Percentiles rank a stretch among this genome's conserved stretches.
Evolutionary conservation across 2,329 filamentous ascomycete species (phyloP).

Genomic region (Alternaria sp.): DNA sequence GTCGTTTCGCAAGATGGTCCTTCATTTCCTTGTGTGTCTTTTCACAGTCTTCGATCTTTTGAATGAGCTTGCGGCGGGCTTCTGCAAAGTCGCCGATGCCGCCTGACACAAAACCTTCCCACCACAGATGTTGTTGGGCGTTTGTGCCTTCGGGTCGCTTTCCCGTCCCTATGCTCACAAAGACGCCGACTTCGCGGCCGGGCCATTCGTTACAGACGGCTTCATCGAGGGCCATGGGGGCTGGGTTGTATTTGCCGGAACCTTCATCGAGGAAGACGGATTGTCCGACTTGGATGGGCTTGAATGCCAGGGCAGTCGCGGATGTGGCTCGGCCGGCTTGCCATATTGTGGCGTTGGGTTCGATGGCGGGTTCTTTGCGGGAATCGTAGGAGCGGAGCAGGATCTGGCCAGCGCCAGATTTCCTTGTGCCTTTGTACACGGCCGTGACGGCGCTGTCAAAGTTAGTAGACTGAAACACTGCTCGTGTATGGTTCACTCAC

Average conservation of each 20-base stretch:
- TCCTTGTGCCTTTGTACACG: conserved; percentile 82
- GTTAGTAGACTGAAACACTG: conserved; percentile 18
- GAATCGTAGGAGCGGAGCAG: conserved; percentile 95
- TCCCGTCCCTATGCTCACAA: conserved; percentile 93
- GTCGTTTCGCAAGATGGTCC: conserved; percentile 77
- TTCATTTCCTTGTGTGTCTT: conserved; percentile 88
- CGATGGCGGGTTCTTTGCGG: conserved; percentile 85
- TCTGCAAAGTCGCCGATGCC: conserved; percentile 88
- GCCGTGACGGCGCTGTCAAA: conserved; percentile 80
- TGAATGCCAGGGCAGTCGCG: conserved; percentile 91
- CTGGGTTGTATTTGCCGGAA: conserved; percentile 88
- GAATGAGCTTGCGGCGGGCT: conserved; percentile 80
- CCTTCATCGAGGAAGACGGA: conserved; percentile 95
- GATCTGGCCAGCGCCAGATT: conserved; percentile 69
- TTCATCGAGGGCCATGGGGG: conserved; percentile 86
- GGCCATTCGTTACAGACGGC: conserved; percentile 94
- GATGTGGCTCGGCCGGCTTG: conserved; percentile 94
- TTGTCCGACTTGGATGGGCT: conserved; percentile 92
- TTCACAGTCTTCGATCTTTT: conserved; percentile 96
- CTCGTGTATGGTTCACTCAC: conserved; percentile 62
- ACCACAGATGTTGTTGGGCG: conserved; percentile 78
- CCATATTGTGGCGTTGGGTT: conserved; percentile 96
- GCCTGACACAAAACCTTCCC: conserved; percentile 80
- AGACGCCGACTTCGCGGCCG: conserved; percentile 88
- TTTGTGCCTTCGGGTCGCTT: conserved; percentile 79